Conservation (phyloP, 495 filamentous ascomycete genomes). For the Penicillium macrosclerotiorum region DNA sequence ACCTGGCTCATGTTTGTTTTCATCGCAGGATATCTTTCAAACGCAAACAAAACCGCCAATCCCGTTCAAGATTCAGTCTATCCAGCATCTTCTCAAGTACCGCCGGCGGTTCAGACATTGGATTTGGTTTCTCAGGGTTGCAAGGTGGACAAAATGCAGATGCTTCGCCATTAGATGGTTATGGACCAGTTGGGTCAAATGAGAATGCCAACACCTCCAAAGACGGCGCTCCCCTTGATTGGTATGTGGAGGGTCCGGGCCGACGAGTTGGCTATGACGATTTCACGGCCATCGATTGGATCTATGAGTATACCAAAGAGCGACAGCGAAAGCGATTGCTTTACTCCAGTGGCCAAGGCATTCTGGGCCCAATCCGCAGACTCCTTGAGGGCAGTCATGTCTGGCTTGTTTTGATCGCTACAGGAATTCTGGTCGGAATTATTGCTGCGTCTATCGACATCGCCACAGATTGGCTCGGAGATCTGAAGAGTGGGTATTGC, state of each 20-base stretch:
- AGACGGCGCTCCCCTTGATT: conserved; percentile 69
- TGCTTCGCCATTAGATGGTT: conserved; percentile 21
- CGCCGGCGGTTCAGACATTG: conserved; percentile 24
- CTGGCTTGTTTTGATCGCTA: conserved; percentile 81
- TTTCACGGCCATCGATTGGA: conserved; percentile 98
- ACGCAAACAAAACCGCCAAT: conserved; percentile 68
- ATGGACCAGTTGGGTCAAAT: conserved; percentile 31
- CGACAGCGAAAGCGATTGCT: conserved; percentile 79
- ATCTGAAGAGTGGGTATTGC: conserved; percentile 92
- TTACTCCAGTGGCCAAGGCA: conserved; percentile 63
- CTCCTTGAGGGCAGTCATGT: conserved; percentile 83
- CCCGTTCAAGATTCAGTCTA: conserved; percentile 54
- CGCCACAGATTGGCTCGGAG: conserved; percentile 90
- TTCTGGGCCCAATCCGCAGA: conserved; percentile 69
- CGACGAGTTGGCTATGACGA: conserved; percentile 93
- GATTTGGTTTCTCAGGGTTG: conserved; percentile 18
- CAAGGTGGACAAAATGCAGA: conserved; percentile 30
- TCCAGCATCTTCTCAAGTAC: conserved; percentile 53
- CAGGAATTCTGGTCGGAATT: conserved; percentile 75
- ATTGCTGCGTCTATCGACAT: conserved; percentile 89
- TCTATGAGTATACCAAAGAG: conserved; percentile 98
- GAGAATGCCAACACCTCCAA: conserved; percentile 50
- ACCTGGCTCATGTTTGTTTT: conserved; percentile 10
- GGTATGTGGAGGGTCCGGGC: conserved; percentile 89
- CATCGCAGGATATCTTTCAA: conserved; percentile 72